A percentile compares a stretch with the other conserved stretches of the same genome.
Conservation (phyloP, 2,329 filamentous ascomycete genomes). For the Calonectria fujianensis region DNA sequence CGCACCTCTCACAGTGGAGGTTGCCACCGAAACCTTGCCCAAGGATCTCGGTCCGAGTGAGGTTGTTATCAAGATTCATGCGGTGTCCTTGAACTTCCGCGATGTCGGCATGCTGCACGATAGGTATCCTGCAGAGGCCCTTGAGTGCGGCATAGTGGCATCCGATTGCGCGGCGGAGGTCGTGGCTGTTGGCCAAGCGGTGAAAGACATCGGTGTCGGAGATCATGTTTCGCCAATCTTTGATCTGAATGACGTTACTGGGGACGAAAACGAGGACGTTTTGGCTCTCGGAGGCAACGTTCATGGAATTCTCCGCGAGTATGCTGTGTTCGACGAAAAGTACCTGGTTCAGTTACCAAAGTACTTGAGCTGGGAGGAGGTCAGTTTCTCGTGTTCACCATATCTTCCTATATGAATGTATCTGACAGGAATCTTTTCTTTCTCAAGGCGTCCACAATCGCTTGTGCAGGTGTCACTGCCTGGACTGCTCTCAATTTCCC, state of each 20-base stretch:
- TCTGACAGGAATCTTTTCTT: not conserved
- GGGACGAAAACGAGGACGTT: not conserved
- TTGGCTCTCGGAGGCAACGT: constrained; percentile 8
- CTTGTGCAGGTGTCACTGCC: constrained; percentile 28
- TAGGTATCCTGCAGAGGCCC: constrained; percentile 44
- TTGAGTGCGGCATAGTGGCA: constrained; percentile 43
- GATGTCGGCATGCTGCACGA: constrained; percentile 55
- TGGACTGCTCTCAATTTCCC: constrained; percentile 16
- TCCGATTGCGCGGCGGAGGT: constrained; percentile 47
- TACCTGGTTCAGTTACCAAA: constrained; percentile 3
- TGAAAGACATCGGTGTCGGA: constrained; percentile 48
- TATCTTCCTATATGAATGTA: no score
- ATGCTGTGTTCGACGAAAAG: constrained; percentile 19
- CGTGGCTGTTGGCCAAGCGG: constrained; percentile 46
- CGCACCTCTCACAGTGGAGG: not conserved
- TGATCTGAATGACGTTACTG: constrained; percentile 5
- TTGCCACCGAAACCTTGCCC: constrained; percentile 10
- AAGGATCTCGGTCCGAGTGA: constrained; percentile 36
- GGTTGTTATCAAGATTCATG: constrained; percentile 46
- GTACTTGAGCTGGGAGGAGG: constrained; percentile 27
- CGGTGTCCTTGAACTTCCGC: constrained; percentile 49
- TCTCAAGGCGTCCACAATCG: constrained; percentile 10
- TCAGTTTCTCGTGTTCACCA: not conserved
- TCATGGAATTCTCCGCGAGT: constrained; percentile 18
- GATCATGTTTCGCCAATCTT: constrained; percentile 39